Conservation (phyloP, 2,329 filamentous ascomycete genomes). For the Rutstroemia sp. region DNA sequence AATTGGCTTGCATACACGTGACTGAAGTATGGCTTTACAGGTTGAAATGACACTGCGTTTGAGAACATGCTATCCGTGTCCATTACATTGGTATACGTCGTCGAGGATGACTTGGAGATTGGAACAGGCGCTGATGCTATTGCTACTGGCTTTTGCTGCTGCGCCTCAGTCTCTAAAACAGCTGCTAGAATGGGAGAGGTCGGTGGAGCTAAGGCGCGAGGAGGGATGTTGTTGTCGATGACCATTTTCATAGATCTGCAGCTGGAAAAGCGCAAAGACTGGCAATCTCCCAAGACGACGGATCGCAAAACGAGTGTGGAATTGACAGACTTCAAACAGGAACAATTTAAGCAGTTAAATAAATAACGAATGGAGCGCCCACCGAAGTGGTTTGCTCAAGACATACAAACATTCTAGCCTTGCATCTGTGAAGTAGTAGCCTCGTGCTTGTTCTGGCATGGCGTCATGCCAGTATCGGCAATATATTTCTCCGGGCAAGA, state of each 20-base stretch:
- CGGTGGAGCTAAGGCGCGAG: background rate
- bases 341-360: too few relatives aligned
- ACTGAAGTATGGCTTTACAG: background rate
- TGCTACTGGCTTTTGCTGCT: background rate
- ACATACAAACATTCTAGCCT: background rate
- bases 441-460: background rate
- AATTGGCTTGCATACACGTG: background rate
- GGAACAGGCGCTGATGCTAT: background rate
- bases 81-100: background rate
- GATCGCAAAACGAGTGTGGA: background rate
- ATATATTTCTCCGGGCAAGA: background rate
- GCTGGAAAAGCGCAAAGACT: background rate
- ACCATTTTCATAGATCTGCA: background rate
- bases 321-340: too few relatives aligned
- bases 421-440: background rate
- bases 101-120: background rate
- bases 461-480: background rate
- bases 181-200: conserved; percentile 5
- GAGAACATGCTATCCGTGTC: background rate
- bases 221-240: background rate
- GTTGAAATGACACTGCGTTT: background rate
- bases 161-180: background rate
- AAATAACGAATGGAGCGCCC: too few relatives aligned
- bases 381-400: too few relatives aligned
- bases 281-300: too few relatives aligned